Percentiles rank a stretch among this genome's conserved stretches.
Conservation (phyloP, 2,329 filamentous ascomycete species). For the Aspergillus spinulosporus region DNA sequence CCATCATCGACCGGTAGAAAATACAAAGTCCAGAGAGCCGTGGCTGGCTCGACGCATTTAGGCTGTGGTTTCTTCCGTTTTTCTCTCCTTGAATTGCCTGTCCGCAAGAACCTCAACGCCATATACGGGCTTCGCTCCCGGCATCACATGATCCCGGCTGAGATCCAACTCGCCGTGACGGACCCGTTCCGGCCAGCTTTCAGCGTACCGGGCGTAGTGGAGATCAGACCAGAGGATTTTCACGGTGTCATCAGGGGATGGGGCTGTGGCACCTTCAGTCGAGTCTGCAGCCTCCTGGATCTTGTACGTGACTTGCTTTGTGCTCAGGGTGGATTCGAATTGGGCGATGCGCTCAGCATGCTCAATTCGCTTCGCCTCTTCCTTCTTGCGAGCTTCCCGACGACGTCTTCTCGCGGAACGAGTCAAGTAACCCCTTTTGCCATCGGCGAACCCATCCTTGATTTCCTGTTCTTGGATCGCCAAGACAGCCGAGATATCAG, state of each 20-base stretch:
- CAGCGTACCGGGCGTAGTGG: conserved; percentile 45
- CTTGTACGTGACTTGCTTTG: conserved; percentile 27
- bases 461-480: conserved; percentile 48
- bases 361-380: conserved; percentile 25
- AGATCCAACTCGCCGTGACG: conserved; percentile 45
- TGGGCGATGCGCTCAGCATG: conserved; percentile 27
- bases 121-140: conserved; percentile 28
- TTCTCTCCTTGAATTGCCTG: conserved; percentile 28
- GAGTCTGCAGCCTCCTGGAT: conserved; percentile 30
- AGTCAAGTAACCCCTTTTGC: conserved; percentile 35
- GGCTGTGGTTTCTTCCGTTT: conserved; percentile 4
- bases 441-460: conserved; percentile 31
- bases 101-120: conserved; percentile 28
- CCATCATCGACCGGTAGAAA: conserved; percentile 1
- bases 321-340: conserved; percentile 23
- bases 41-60: neutral
- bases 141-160: conserved; percentile 38
- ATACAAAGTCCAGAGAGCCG: neutral
- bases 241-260: conserved; percentile 32
- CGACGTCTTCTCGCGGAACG: conserved; percentile 33
- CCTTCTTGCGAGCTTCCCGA: conserved; percentile 29
- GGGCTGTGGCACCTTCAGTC: conserved; percentile 7
- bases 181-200: conserved; percentile 46
- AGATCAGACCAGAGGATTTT: conserved; percentile 50
- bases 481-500: conserved; percentile 60